A percentile compares a stretch with the other conserved stretches of the same genome.
Conservation (phyloP, 192 early-diverging fungal genomes). For the Coemansia sp. region DNA sequence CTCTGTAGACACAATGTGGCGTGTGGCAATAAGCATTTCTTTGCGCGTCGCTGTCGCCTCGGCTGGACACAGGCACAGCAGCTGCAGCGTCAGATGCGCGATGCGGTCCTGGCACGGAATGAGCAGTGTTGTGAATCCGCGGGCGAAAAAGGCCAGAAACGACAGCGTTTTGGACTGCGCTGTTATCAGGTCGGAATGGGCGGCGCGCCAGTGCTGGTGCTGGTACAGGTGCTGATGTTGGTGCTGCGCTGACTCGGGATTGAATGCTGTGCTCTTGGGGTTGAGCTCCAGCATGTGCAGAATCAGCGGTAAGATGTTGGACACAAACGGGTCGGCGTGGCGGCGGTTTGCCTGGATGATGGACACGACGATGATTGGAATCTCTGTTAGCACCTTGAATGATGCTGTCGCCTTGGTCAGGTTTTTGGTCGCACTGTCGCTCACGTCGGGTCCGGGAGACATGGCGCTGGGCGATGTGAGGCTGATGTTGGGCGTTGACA, state of each 20-base stretch:
- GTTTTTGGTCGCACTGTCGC: conserved; percentile 58
- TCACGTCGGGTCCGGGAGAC: conserved; percentile 64
- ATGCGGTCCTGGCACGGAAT: conserved; percentile 75
- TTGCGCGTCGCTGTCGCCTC: conserved; percentile 91
- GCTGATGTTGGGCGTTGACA: conserved; percentile 44
- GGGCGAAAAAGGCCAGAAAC: conserved; percentile 92
- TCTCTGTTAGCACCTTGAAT: conserved; percentile 98
- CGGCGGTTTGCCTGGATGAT: conserved; percentile 88
- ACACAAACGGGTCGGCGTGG: conserved; percentile 76
- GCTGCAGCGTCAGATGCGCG: conserved; percentile 80
- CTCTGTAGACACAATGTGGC: conserved; percentile 92
- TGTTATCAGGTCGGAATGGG: conserved; percentile 76
- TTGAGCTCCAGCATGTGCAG: conserved; percentile 60
- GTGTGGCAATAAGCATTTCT: conserved; percentile 91
- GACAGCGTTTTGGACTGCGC: conserved; percentile 99
- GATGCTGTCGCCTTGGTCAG: conserved; percentile 73
- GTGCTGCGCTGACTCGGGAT: conserved; percentile 10
- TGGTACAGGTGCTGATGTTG: background rate
- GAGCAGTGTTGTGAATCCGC: conserved; percentile 68
- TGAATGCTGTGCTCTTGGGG: conserved; percentile 10
- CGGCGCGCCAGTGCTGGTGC: conserved; percentile 49
- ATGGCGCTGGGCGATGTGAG: conserved; percentile 68
- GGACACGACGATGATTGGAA: conserved; percentile 96
- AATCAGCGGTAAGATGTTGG: conserved; percentile 83
- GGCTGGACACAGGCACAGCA: conserved; percentile 91